Base-by-base conservation (phyloP, 2,329 filamentous ascomycete genomes). In the Blastomyces gilchristii region DNA sequence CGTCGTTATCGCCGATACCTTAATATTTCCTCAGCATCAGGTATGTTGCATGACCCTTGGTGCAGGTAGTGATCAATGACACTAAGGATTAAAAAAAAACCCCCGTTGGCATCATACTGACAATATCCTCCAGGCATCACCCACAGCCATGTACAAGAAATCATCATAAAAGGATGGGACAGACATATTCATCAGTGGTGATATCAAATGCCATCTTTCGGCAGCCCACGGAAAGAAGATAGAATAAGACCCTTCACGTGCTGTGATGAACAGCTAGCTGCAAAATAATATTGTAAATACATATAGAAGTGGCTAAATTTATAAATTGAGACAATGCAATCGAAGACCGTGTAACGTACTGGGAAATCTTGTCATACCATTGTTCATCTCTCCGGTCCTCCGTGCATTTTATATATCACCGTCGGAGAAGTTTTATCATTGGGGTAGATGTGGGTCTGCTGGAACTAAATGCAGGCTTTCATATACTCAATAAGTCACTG, bases 11-110 rank as follows among this genome's bases (percentile, higher is more conserved):
- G 92, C 92, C 25, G 92, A 97, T 76, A 88, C 90, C 6, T 77
- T 97, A 65, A 80, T 97, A 61, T 96, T 88, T 76, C 92, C 92
- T 5, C 94, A 87, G 70, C 91, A 96, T 73, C 92, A 97, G 83
- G 91, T 91, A 75, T n/a, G 52, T 56, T 54, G 12, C 2, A 37
- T 16, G 3, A 16, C 31, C 52, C 37, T 37, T 76, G 82, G 74
- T 34, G 3, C 18, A 34, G 22, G 22, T 22, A 22, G 11, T 45
- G 22, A 39, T n/a, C 6, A 4, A 34, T 34, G 16, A 56, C 22
- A 37, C 52, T 50, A 54, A 12, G 31, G 22, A 54, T 18, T 37
- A 31, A n/a, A 54, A 39, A 39, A n/a, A 47, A 1, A 14, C 5
- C 18, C 18, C 0, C 60, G 28, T 37, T 28, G 22, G 3, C 22